These are phyloP conservation scores for Salix exigua DNA, from an alignment of 345 rosid species.

Conservation along the genomic window DNA sequence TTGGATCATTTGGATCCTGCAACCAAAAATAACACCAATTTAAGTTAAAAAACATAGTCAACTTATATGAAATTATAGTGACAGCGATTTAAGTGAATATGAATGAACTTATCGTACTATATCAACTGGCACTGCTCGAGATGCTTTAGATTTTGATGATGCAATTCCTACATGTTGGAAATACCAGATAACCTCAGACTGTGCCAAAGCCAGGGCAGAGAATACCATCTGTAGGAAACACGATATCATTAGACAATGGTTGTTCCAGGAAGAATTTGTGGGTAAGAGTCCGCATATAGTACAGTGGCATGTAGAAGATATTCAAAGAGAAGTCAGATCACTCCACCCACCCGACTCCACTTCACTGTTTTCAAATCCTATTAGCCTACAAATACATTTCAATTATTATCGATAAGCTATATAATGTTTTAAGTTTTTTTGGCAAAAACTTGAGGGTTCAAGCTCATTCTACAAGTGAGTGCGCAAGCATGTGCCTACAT, in stretches of 20 bases:
- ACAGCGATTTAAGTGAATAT: neutral
- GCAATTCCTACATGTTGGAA: constrained; percentile 92
- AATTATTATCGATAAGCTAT: neutral
- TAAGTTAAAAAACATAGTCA: neutral
- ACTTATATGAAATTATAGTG: neutral
- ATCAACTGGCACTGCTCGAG: constrained; percentile 72
- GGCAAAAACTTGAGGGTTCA: no score
- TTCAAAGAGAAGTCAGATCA: neutral
- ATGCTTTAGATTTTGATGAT: constrained; percentile 70
- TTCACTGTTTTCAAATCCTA: neutral
- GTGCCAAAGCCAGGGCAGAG: constrained; percentile 93
- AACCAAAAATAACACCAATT: constrained; percentile 23
- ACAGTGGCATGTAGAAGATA: neutral
- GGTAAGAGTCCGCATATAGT: neutral
- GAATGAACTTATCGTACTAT: constrained; percentile 49
- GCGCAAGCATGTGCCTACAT: no score
- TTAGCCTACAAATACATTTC: neutral
- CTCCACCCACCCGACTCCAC: neutral
- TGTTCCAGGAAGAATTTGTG: neutral
- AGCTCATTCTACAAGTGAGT: no score
- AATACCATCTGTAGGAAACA: constrained; percentile 77
- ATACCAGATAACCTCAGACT: constrained; percentile 94
- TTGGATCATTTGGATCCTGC: constrained; percentile 98
- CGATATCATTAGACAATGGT: constrained; percentile 9
- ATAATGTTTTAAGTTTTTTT: neutral